These are phyloP conservation scores for Gossypium stocksii DNA, from an alignment of 345 rosid species.

Conservation along the genomic window DNA sequence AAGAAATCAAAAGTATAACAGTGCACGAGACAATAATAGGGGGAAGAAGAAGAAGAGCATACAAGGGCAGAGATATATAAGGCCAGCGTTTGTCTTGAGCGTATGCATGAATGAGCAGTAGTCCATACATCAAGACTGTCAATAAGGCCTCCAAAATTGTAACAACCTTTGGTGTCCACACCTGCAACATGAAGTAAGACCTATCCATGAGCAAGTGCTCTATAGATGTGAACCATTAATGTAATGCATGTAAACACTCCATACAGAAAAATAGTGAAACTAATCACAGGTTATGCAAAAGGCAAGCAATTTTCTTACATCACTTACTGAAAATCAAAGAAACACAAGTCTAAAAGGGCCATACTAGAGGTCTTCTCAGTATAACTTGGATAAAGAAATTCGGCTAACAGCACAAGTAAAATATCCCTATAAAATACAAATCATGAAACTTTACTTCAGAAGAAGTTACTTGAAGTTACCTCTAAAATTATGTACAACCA, in stretches of 20 bases:
- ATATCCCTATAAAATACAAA: slow-evolving; percentile 3
- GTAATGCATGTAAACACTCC: background rate
- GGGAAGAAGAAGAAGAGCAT: slow-evolving; percentile 27
- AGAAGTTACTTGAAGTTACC: slow-evolving; percentile 34
- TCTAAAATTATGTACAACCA: slow-evolving; percentile 92
- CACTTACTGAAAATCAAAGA: slow-evolving; percentile 9
- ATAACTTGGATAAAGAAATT: background rate
- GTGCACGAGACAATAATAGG: slow-evolving; percentile 14
- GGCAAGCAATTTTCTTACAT: background rate
- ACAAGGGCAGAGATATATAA: slow-evolving; percentile 82
- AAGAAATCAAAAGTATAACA: slow-evolving; percentile 19
- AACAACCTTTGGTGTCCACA: slow-evolving; percentile 85
- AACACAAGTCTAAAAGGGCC: background rate
- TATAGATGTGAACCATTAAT: slow-evolving; percentile 9
- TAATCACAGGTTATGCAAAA: background rate
- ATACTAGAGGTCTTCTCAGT: background rate
- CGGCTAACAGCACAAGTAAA: background rate
- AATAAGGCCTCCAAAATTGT: slow-evolving; percentile 82
- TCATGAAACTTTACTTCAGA: slow-evolving; percentile 6
- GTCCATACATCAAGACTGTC: slow-evolving; percentile 77
- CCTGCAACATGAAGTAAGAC: slow-evolving; percentile 39
- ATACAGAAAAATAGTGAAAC: background rate
- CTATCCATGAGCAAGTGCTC: slow-evolving; percentile 4
- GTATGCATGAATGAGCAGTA: slow-evolving; percentile 71
- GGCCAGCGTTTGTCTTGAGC: slow-evolving; percentile 98